These are phyloP conservation scores for Leptographium procerum DNA, from an alignment of 2,329 filamentous ascomycete genomes.

Conservation along the genomic window DNA sequence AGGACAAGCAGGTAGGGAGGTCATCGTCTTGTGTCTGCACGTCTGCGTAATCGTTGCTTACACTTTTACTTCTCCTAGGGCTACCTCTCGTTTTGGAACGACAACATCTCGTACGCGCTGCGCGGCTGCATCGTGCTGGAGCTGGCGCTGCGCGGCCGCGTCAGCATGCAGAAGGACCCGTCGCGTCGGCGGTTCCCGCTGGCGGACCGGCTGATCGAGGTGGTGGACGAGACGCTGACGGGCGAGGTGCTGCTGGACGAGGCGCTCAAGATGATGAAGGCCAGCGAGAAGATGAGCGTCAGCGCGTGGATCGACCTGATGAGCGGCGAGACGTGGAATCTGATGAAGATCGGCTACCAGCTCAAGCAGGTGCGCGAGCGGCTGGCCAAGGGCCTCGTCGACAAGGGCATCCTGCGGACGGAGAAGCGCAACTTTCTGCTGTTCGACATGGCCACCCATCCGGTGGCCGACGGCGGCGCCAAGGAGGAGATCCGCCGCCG, in stretches of 20 bases:
- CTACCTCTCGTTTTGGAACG: slow-evolving; percentile 99
- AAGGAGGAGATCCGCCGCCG: slow-evolving; percentile 95
- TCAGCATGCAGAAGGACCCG: slow-evolving; percentile 97
- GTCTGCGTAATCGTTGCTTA: not conserved
- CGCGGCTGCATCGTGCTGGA: slow-evolving; percentile 98
- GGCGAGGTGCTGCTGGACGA: slow-evolving; percentile 96
- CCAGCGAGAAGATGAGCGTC: slow-evolving; percentile 99
- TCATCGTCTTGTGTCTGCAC: not conserved
- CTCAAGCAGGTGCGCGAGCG: slow-evolving; percentile 98
- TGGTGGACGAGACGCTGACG: slow-evolving; percentile 90
- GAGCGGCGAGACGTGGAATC: slow-evolving; percentile 98
- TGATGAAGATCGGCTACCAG: slow-evolving; percentile 99
- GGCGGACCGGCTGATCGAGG: slow-evolving; percentile 88
- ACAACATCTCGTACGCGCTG: slow-evolving; percentile 97
- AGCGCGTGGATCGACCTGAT: slow-evolving; percentile 98
- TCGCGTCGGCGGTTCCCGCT: slow-evolving; percentile 84
- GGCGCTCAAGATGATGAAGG: slow-evolving; percentile 99
- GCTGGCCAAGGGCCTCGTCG: slow-evolving; percentile 90
- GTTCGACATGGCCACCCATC: slow-evolving; percentile 99
- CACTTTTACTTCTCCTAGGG: too few relatives aligned
- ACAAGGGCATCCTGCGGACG: slow-evolving; percentile 96
- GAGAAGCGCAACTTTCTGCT: slow-evolving; percentile 99
- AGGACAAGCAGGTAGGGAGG: slow-evolving; percentile 82
- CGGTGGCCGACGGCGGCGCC: slow-evolving; percentile 87
- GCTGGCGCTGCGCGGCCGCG: slow-evolving; percentile 85